Evolutionary conservation across 164 flowering plant species (phyloP).

Genomic region (Tetracentron sinense): DNA sequence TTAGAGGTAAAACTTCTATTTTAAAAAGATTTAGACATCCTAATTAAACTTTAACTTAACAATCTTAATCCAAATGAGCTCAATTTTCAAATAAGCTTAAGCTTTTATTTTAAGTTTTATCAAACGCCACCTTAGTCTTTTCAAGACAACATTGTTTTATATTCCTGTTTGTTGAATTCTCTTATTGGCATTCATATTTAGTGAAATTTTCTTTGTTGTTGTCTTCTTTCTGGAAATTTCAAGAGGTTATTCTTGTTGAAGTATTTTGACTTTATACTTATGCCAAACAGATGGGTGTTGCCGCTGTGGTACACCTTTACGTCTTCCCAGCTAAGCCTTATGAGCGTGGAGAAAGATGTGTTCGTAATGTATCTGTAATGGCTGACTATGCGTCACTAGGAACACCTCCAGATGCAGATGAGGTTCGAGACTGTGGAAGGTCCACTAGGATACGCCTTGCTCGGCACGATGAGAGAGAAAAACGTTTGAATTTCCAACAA

Average conservation of each 20-base stretch:
- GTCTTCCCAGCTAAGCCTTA: conserved; percentile 94
- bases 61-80: too few species aligned
- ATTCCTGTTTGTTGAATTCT: background rate
- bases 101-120: too few species aligned
- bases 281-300: conserved; percentile 79
- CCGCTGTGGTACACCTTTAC: conserved; percentile 90
- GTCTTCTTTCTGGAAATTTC: background rate
- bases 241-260: background rate
- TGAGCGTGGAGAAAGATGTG: conserved; percentile 92
- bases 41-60: too few species aligned
- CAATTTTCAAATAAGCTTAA: too few species aligned
- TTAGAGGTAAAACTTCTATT: too few species aligned
- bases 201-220: too few species aligned
- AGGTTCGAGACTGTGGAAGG: conserved; percentile 78
- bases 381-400: conserved; percentile 88
- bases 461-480: conserved; percentile 58
- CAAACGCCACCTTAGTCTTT: too few species aligned
- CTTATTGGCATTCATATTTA: background rate
- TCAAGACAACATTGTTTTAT: too few species aligned
- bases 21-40: too few species aligned
- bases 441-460: conserved; percentile 45
- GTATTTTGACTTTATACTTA: background rate
- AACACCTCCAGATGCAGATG: conserved; percentile 88
- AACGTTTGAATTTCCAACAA: conserved; percentile 68
- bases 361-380: conserved; percentile 90